Evolutionary conservation across 2,329 filamentous ascomycete genomes (phyloP), one percentile per base, ranked within the genome.

Genomic region (Diaporthe sp.): DNA sequence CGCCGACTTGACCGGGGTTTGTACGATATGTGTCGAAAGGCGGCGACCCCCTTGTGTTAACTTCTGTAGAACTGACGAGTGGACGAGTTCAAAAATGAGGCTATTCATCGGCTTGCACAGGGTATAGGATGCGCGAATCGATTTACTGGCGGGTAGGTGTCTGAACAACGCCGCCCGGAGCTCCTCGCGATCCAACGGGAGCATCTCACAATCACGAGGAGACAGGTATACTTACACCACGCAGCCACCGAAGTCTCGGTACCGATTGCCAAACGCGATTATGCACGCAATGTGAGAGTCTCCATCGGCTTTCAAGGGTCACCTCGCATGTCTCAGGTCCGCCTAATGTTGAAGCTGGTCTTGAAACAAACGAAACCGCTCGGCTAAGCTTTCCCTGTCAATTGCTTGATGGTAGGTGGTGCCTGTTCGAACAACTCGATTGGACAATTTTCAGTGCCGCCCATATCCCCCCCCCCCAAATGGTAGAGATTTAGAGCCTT

Each of bases 251-350:
- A 17, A n/a, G 8, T 35, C 30, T 66, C 59, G 59, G 59, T 37
- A 66, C 30, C 30, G 15, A 66, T 27, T 66, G 61, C 44, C 61
- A 51, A 51, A 51, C 9, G 32, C 22, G 3, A 44, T 42, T 27
- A 44, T 66, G 61, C 27, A 50, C 22, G 42, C 61, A 51, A 27
- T 37, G 22, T 27, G 6, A 66, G 44, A 37, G 61, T 66, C 51
- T 66, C 61, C 19, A 66, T 66, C 61, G 13, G n/a, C 44, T 47
- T 51, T 66, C 61, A 51, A 66, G 61, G 61, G 61, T 51, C 44
- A 66, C 44, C 61, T 66, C 61, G 61, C 61, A 66, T 66, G 44
- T 66, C 61, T 66, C 61, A 66, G 61, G 61, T 66, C 61, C 61
- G 61, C 61, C 61, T 37, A 51, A 51, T 27, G 44, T 66, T 51